phyloP scores from a whole-genome alignment of 1,139 yeast genomes.

The Nakaseomyces bracarensis region DNA sequence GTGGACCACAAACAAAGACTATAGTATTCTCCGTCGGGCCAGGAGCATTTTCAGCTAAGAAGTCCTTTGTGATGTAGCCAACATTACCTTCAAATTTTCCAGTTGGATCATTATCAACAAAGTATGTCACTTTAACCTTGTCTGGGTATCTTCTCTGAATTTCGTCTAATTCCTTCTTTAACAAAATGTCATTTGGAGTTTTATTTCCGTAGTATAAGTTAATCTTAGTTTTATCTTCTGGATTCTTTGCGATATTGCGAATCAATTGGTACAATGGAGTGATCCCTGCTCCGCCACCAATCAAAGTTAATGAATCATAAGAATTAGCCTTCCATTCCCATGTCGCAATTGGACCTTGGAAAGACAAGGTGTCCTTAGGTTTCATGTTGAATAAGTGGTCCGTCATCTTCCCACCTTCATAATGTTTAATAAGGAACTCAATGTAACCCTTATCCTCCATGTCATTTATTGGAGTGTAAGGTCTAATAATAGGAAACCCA shows the following conservation, averaged over 20 bases:
- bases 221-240: slow-evolving; percentile 78
- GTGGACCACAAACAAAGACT: slow-evolving; percentile 88
- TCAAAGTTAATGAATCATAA: slow-evolving; percentile 67
- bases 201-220: slow-evolving; percentile 73
- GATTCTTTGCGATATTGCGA: slow-evolving; percentile 60
- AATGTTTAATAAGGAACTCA: slow-evolving; percentile 76
- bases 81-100: slow-evolving; percentile 42
- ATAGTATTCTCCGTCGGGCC: slow-evolving; percentile 54
- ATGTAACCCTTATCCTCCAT: slow-evolving; percentile 61
- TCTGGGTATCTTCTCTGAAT: slow-evolving; percentile 60
- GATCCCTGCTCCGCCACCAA: slow-evolving; percentile 97
- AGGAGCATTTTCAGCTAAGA: slow-evolving; percentile 49
- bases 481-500: slow-evolving; percentile 87
- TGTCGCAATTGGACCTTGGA: slow-evolving; percentile 92
- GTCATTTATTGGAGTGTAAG: slow-evolving; percentile 88
- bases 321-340: slow-evolving; percentile 88
- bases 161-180: slow-evolving; percentile 65
- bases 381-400: slow-evolving; percentile 63
- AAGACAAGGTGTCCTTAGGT: slow-evolving; percentile 71
- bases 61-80: slow-evolving; percentile 71
- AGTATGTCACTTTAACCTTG: slow-evolving; percentile 68
- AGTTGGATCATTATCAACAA: slow-evolving; percentile 45
- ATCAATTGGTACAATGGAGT: slow-evolving; percentile 88
- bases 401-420: slow-evolving; percentile 79
- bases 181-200: slow-evolving; percentile 66